Evolutionary conservation across 345 rosid genomes (phyloP), one percentile per base, ranked within the genome.

Genomic region (Salix caprea): DNA sequence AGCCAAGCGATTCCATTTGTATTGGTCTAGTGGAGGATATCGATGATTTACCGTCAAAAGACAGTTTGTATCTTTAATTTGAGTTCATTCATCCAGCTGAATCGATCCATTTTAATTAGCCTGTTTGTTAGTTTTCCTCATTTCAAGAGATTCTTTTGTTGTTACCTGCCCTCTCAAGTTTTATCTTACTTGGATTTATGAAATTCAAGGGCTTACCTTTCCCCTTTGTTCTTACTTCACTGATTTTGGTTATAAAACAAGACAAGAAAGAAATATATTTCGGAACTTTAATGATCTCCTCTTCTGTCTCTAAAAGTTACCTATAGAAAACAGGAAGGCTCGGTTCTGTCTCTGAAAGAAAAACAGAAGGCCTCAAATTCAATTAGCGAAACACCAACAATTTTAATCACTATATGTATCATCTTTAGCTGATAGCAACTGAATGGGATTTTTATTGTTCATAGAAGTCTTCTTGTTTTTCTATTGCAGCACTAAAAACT

Each of bases 401-500:
- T 48, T 48, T 54, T 24, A 26, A 56, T 42, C 54, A 40, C 28
- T 60, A 16, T 61, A 11, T 13, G 8, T 7, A 58, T 14, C 36
- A 5, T 67, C 14, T n/a, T 34, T 16, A 14, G 19, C 50, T 54
- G n/a, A 50, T 54, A 36, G 67, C 36, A 32, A 48, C 13, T 1
- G 21, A 48, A 11, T 65, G 37, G 40, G 52, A 44, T 74, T 61
- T 65, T 37, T 23, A 54, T 46, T 50, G 48, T 24, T 54, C 3
- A 36, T 65, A 30, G 14, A 26, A 18, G 13, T 37, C 36, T 2
- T 66, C 21, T 50, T 70, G 19, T 71, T 78, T 0, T 56, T 70
- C 70, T 24, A 14, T 65, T 81, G 85, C 87, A 95, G 99, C 86
- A 73, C 77, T 96, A 84, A 93, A 90, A 77, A 81, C 89, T 79